Evolutionary conservation across 768 basidiomycete genomes (phyloP).

Genomic region (Asterophora parasitica): DNA sequence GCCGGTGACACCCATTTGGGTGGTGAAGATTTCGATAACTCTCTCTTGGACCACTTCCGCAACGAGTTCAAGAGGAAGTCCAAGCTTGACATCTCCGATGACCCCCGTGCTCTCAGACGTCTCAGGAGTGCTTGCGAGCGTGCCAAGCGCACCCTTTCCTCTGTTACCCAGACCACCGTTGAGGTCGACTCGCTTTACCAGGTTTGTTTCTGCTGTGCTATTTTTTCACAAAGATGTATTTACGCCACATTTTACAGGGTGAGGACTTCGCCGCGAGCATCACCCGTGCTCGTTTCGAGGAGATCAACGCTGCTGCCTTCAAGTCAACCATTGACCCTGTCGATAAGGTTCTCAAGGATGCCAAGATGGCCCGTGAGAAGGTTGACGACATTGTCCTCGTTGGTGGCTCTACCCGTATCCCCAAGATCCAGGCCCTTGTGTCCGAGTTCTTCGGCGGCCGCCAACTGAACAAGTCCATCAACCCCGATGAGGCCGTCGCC

Average conservation of each 20-base stretch:
- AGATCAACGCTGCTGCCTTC: slow-evolving; percentile 94
- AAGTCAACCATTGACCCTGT: slow-evolving; percentile 98
- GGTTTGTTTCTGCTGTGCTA: slow-evolving; percentile 34
- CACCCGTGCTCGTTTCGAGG: slow-evolving; percentile 99
- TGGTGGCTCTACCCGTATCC: slow-evolving; percentile 99
- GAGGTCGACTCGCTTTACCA: slow-evolving; percentile 99
- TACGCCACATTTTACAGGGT: slow-evolving; percentile 45
- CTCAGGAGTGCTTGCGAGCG: slow-evolving; percentile 97
- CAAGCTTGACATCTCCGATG: slow-evolving; percentile 95
- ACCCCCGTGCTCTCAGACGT: slow-evolving; percentile 94
- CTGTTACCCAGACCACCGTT: slow-evolving; percentile 97
- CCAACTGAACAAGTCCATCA: slow-evolving; percentile 99
- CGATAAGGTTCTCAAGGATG: slow-evolving; percentile 98
- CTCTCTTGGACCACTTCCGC: slow-evolving; percentile 98
- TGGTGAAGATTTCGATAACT: slow-evolving; percentile 99
- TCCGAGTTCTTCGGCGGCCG: slow-evolving; percentile 98
- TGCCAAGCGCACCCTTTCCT: slow-evolving; percentile 98
- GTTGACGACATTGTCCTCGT: slow-evolving; percentile 99
- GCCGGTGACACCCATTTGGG: slow-evolving; percentile 99
- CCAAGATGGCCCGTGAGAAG: slow-evolving; percentile 95
- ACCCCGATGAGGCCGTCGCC: slow-evolving; percentile 99
- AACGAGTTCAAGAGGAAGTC: slow-evolving; percentile 98
- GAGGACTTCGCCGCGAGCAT: slow-evolving; percentile 99
- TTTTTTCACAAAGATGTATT: background rate
- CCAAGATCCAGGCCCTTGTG: slow-evolving; percentile 96